Base-by-base conservation (phyloP, 2,329 filamentous ascomycete species). In the Trichoderma guizhouense region DNA sequence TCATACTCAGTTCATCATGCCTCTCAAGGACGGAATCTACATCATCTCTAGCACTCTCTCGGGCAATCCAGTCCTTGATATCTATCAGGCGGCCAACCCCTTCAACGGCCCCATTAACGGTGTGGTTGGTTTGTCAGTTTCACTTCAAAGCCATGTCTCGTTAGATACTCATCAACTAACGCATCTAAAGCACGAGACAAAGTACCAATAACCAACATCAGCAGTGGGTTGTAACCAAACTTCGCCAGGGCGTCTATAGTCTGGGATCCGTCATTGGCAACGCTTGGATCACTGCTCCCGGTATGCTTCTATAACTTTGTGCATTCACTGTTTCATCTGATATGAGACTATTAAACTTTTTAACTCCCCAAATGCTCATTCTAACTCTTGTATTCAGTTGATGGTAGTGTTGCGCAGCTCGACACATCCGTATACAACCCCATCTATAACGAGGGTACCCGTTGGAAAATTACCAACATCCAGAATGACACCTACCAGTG, bases 371-470 rank as follows among this genome's bases (percentile, higher is more conserved):
- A n/a, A 47, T n/a, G 18, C 39, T 47, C 6, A 5, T 24, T 28
- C 58, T 39, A 32, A 63, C n/a, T 28, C 3, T 11, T 34, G 14
- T 6, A 53, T 15, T 21, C 26, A 71, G 69, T 14, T 2, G 61
- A 65, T 24, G 69, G 69, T 28, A 32, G 60, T 18, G 69, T 58
- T 58, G 21, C 47, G 1, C 69, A 71, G 69, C 30, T 71, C 15
- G 60, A 64, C 32, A 58, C 60, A 7, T 71, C 62, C 15, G 60
- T 26, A n/a, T 71, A 71, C 8, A 63, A 71, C 53, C 53, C 69
- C 14, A 8, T 61, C 30, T 21, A 51, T 32, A 71, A 71, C 53
- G 63, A 66, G 28, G 9, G 7, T 24, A 66, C 62, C 39, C 69
- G 69, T 55, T 67, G 69, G 69, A 71, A 66, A 51, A 51, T 71